phyloP scores from a whole-genome alignment of 176 grass and related monocot species.

The Oropetium thomaeum region DNA sequence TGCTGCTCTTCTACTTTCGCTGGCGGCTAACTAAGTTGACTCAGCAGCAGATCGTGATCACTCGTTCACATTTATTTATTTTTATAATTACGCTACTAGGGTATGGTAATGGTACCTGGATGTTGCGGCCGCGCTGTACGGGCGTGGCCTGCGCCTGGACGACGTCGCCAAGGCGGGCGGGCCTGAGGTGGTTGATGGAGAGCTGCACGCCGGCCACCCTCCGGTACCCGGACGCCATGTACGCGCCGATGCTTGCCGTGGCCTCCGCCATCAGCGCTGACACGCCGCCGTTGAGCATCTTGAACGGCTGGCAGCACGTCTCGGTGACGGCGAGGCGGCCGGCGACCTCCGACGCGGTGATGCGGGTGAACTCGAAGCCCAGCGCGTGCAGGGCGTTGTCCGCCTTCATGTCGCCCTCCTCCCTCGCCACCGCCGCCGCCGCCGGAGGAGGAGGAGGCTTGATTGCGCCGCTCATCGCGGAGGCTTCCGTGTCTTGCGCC shows the following conservation, averaged over 20 bases:
- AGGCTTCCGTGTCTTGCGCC: no score
- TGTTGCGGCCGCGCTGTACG: slow-evolving; percentile 59
- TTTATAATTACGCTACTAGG: no score
- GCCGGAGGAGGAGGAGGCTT: background rate
- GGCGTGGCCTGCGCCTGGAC: slow-evolving; percentile 51
- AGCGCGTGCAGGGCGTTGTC: slow-evolving; percentile 61
- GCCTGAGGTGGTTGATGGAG: slow-evolving; percentile 72
- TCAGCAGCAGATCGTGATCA: background rate
- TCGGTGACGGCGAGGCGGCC: slow-evolving; percentile 72
- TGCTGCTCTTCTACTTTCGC: background rate
- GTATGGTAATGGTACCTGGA: no score
- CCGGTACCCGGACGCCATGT: slow-evolving; percentile 48
- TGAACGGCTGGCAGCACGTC: slow-evolving; percentile 87
- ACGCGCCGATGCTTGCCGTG: slow-evolving; percentile 63
- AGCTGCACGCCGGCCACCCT: slow-evolving; percentile 75
- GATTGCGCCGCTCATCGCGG: slow-evolving; percentile 11
- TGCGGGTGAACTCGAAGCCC: slow-evolving; percentile 59
- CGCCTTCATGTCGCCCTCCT: background rate
- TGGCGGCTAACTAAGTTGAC: background rate
- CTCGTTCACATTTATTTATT: background rate
- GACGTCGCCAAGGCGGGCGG: slow-evolving; percentile 62
- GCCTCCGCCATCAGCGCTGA: slow-evolving; percentile 78
- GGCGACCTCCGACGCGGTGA: slow-evolving; percentile 52
- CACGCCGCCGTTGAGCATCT: slow-evolving; percentile 71
- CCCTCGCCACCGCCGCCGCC: background rate